Base-by-base conservation (phyloP, 306 rosid genomes). In the Fagus sylvatica region DNA sequence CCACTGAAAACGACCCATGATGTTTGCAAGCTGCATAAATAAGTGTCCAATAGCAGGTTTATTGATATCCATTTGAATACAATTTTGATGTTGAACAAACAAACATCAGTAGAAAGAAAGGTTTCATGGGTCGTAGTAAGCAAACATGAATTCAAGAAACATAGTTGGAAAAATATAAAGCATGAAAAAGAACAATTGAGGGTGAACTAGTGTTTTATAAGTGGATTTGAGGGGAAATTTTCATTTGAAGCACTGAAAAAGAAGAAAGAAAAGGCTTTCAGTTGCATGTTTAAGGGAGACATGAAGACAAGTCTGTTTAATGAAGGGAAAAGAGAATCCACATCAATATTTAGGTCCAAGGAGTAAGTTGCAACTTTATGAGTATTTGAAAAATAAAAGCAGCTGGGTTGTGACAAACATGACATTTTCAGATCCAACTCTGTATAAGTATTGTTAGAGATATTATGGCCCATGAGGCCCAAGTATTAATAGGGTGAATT, bases 1-100 rank as follows among this genome's bases (percentile, higher is more conserved):
- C 99, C 98, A 96, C 64, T 75, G 87, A 78, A 88, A 91, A 48
- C 59, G 96, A 74, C 98, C 98, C 98, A 96, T 86, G 91, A 90
- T 51, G 66, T 88, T 83, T 34, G 99, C 99, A 81, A 96, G 97
- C 99, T 96, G 89, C 91, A 90, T 28, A 79, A 83, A 77, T 46
- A 89, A 79, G 76, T 81, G 66, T 30, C 74, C 74, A 33, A 82
- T 51, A 68, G 71, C 42, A 67, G 75, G 19, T 53, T 73, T 36
- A 66, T 73, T 36, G 75, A 73, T 40, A 69, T 80, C 53, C 67
- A 76, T 66, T 78, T 74, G 70, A 32, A 72, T 72, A 74, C 60
- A 71, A 66, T 71, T 70, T 37, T 41, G 76, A 62, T 65, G 67
- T 22, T 19, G 46, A 64, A 75, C 53, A 53, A 49, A 22, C 6